Conservation (phyloP, 225 moss, liverwort and hornwort species). For the Antitrichia curtipendula region DNA sequence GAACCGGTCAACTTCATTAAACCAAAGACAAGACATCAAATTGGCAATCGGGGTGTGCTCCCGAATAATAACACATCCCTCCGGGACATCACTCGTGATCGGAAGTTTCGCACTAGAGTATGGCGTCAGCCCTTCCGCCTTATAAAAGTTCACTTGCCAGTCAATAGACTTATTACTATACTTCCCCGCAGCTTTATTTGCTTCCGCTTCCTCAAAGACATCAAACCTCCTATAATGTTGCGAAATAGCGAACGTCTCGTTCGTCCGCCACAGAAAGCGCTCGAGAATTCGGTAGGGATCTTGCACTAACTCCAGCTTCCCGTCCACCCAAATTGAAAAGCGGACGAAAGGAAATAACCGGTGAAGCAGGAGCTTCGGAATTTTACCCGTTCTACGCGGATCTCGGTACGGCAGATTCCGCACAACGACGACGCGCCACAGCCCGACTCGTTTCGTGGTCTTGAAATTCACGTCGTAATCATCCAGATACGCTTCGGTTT, state of each 20-base stretch:
- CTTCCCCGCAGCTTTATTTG: conserved; percentile 89
- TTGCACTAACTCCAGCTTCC: conserved; percentile 78
- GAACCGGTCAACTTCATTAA: conserved; percentile 94
- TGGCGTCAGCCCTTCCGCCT: conserved; percentile 57
- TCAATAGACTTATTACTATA: conserved; percentile 79
- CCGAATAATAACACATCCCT: conserved; percentile 93
- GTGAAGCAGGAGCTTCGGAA: conserved; percentile 91
- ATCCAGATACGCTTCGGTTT: conserved; percentile 47
- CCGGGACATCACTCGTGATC: conserved; percentile 92
- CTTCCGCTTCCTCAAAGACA: conserved; percentile 85
- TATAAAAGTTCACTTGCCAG: conserved; percentile 63
- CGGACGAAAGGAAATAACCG: conserved; percentile 76
- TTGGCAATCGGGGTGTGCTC: conserved; percentile 92
- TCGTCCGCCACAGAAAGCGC: conserved; percentile 93
- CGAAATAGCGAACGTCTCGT: conserved; percentile 81
- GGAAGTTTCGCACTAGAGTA: conserved; percentile 66
- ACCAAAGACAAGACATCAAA: conserved; percentile 91
- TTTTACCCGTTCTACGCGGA: conserved; percentile 84
- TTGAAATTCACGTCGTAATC: conserved; percentile 23
- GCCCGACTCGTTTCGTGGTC: conserved; percentile 57
- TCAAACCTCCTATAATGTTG: conserved; percentile 85
- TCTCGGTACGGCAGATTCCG: conserved; percentile 74
- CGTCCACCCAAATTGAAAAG: conserved; percentile 89
- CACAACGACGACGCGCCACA: conserved; percentile 79
- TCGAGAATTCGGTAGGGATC: conserved; percentile 83